Conservation (phyloP, 164 flowering plant genomes). For the Vitis cinerea region DNA sequence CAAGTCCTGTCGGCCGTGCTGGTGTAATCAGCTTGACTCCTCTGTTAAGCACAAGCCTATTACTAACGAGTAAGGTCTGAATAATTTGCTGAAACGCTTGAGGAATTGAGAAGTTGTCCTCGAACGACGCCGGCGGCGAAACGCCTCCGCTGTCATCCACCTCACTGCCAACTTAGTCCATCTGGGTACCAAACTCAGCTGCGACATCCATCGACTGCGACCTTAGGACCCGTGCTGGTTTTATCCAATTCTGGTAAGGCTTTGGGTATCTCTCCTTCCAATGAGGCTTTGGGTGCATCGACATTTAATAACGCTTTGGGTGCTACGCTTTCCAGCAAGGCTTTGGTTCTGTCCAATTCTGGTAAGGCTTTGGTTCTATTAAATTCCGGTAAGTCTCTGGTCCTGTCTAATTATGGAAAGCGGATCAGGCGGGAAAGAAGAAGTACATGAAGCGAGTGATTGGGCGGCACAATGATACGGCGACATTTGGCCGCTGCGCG, state of each 20-base stretch:
- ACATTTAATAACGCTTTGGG: constrained; percentile 31
- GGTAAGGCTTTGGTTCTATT: constrained; percentile 33
- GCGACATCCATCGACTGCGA: not conserved
- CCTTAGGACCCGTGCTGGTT: not conserved
- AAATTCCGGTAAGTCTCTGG: constrained; percentile 33
- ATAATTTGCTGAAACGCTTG: no score
- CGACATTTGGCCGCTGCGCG: no score
- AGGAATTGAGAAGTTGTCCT: no score
- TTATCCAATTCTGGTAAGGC: constrained; percentile 3
- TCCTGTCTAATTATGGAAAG: constrained; percentile 60
- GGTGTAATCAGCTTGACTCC: no score
- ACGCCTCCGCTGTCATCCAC: no score
- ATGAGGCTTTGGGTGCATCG: constrained; percentile 31
- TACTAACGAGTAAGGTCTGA: no score
- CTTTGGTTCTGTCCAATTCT: constrained; percentile 32
- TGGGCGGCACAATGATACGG: constrained; percentile 79
- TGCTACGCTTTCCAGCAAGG: constrained; percentile 55
- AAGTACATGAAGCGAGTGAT: constrained; percentile 91
- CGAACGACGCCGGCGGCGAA: no score
- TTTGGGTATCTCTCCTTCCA: constrained; percentile 32
- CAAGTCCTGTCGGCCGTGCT: no score
- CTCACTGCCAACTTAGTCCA: no score
- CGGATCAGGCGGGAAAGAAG: constrained; percentile 61
- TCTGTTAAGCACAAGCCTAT: no score
- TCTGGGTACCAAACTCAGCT: no score